These are phyloP conservation scores for Ogataea angusta DNA, from an alignment of 805 yeast genomes.

Conservation along the genomic window DNA sequence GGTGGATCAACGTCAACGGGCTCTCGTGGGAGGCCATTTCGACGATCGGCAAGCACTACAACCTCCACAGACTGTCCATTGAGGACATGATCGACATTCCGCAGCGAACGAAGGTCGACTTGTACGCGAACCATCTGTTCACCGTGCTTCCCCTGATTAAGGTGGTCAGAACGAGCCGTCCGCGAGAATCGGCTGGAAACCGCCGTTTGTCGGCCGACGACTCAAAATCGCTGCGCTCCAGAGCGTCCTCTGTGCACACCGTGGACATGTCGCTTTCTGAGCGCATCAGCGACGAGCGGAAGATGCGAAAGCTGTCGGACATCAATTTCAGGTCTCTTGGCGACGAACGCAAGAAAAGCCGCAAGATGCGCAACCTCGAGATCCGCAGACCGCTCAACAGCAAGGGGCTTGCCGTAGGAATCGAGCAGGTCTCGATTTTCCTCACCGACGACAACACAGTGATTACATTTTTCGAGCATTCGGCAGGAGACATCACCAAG, in stretches of 20 bases:
- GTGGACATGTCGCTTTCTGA: constrained; percentile 17
- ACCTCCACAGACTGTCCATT: constrained; percentile 51
- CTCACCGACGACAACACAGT: constrained; percentile 44
- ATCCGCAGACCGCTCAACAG: constrained; percentile 43
- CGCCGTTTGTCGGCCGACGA: neutral
- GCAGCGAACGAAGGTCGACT: constrained; percentile 55
- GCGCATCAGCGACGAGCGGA: constrained; percentile 22
- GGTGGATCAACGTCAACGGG: constrained; percentile 60
- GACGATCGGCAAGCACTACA: constrained; percentile 41
- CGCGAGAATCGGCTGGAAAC: neutral
- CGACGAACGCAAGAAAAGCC: constrained; percentile 10
- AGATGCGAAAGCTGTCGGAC: constrained; percentile 37
- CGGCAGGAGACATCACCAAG: constrained; percentile 49
- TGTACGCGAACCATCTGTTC: constrained; percentile 50
- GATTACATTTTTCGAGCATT: constrained; percentile 55
- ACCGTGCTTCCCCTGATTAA: constrained; percentile 53
- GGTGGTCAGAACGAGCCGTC: constrained; percentile 33
- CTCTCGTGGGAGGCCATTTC: constrained; percentile 60
- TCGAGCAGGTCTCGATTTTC: constrained; percentile 55
- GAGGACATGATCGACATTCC: constrained; percentile 66
- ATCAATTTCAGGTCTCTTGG: constrained; percentile 20
- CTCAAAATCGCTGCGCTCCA: constrained; percentile 6
- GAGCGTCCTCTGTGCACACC: constrained; percentile 4
- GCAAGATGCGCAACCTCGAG: constrained; percentile 34
- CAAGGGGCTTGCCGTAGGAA: constrained; percentile 43